Evolutionary conservation across 2,329 filamentous ascomycete genomes (phyloP), one percentile per base, ranked within the genome.

Genomic region (Aspergillus neotritici): DNA sequence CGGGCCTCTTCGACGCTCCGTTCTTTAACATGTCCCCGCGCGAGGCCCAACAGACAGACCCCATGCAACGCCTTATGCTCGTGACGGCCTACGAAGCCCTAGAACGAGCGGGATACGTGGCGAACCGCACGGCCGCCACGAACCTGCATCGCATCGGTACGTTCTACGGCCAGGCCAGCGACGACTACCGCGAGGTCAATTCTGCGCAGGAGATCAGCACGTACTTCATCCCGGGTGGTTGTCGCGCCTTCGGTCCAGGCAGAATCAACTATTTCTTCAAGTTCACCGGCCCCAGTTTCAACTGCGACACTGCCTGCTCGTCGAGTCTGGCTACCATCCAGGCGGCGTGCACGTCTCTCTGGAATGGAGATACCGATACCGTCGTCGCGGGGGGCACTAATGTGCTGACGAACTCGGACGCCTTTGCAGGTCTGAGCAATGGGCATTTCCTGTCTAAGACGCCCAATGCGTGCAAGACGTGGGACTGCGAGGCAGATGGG

Each of bases 21-120:
- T 87, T 88, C 67, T 87, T 87, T 75, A 85, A 85, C 63, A 87
- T 88, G 80, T 86, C 83, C 29, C 83, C 83, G 4, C 77, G 82
- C 51, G 84, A 87, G 63, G 84, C 84, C 14, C 75, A 76, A 39
- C 82, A 86, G 60, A 86, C 83, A 1, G 84, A 88, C 60, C 84
- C 61, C 0, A 44, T 47, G 41, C 60, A 64, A 28, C 45, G 63
- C 3, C 37, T 63, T 1, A 80, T 82, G 1, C 65, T 90, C n/a
- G 76, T 80, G 4, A 87, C 84, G 1, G 83, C 83, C 1, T 89
- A 87, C 54, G 84, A 89, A 60, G 85, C 85, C 0, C 40, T 60
- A 2, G 56, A 60, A 31, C 40, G 43, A 33, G 44, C 56, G 1
- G 56, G 56, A 1, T 54, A 47, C 21, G 44, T 50, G 1, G 38